phyloP scores from a whole-genome alignment of 257 asterid species.

The Capsicum pubescens region DNA sequence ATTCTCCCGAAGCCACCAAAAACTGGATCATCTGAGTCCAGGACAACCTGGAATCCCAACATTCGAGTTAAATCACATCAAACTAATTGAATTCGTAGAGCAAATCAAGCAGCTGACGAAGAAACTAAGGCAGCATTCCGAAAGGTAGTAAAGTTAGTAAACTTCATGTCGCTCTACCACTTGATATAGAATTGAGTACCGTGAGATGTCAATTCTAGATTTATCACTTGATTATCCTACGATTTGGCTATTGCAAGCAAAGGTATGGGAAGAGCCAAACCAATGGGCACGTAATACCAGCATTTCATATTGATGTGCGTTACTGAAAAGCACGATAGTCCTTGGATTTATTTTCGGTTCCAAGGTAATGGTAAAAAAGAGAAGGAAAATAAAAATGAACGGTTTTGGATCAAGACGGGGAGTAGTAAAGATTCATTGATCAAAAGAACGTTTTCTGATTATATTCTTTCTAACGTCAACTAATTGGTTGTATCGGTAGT shows the following conservation, averaged over 20 bases:
- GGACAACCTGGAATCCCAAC: conserved; percentile 57
- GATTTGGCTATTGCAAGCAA: neutral
- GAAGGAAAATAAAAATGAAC: neutral
- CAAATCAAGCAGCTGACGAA: neutral
- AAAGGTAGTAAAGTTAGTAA: too few species aligned
- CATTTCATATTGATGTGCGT: neutral
- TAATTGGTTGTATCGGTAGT: neutral
- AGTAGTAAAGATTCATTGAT: neutral
- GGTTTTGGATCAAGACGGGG: neutral
- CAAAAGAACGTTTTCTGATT: neutral
- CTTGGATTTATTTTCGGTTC: conserved; percentile 7
- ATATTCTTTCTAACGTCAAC: neutral
- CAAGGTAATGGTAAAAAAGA: neutral
- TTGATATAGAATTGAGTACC: neutral
- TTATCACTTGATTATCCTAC: neutral
- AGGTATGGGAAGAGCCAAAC: neutral
- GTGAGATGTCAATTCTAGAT: neutral
- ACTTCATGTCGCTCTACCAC: neutral
- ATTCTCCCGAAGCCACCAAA: conserved; percentile 91
- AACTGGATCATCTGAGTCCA: conserved; percentile 74
- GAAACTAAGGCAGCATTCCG: neutral
- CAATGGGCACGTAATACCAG: neutral
- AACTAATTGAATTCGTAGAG: neutral
- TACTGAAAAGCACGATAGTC: neutral
- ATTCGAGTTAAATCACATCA: neutral